phyloP scores from a whole-genome alignment of 306 rosid genomes.

The Malus orientalis region DNA sequence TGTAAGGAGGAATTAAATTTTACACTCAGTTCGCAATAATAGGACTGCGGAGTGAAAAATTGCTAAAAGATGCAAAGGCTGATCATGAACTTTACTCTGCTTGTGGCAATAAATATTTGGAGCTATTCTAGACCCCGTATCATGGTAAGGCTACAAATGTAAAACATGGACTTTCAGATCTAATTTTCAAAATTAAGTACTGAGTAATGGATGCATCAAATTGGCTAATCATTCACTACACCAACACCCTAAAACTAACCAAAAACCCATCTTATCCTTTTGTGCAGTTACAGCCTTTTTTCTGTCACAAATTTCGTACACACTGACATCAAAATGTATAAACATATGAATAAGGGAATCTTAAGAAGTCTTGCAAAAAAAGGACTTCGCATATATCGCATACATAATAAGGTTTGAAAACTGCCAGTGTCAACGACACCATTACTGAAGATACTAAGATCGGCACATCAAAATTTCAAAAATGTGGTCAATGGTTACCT shows the following conservation, averaged over 20 bases:
- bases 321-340: neutral
- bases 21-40: neutral
- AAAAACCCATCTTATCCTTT: neutral
- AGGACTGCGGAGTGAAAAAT: neutral
- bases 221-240: neutral
- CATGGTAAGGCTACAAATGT: neutral
- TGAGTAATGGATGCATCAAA: neutral
- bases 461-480: too few species aligned
- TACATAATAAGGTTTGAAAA: neutral
- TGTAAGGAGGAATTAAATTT: constrained; percentile 15
- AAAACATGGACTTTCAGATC: neutral
- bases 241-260: neutral
- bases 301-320: neutral
- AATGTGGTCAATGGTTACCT: too few species aligned
- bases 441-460: neutral
- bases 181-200: neutral
- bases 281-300: neutral
- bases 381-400: neutral
- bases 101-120: neutral
- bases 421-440: neutral
- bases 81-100: neutral
- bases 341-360: neutral
- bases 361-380: neutral
- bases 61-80: neutral
- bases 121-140: neutral